Evolutionary conservation across 441 rosid species (phyloP).

Genomic region (Bruguiera hainesii): DNA sequence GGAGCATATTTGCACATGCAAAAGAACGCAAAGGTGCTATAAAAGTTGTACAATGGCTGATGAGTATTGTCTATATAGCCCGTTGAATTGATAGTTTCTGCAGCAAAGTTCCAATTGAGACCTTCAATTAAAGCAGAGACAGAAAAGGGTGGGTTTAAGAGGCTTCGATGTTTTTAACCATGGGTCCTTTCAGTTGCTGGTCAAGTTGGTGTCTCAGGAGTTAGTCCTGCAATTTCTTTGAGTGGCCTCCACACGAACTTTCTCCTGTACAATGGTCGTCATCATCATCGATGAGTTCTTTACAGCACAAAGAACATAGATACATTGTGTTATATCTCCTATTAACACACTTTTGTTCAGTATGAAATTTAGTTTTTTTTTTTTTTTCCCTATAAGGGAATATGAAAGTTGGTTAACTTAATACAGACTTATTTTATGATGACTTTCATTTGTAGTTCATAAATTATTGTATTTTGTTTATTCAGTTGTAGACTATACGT

Average conservation of each 20-base stretch:
- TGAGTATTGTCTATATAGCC: too few species aligned
- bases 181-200: background rate
- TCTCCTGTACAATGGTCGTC: slow-evolving; percentile 43
- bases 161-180: background rate
- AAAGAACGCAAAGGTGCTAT: too few species aligned
- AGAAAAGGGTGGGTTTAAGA: background rate
- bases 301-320: too few species aligned
- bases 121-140: background rate
- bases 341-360: too few species aligned
- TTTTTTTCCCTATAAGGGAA: too few species aligned
- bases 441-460: too few species aligned
- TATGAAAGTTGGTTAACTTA: too few species aligned
- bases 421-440: too few species aligned
- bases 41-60: too few species aligned
- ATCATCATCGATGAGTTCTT: background rate
- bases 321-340: background rate
- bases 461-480: background rate
- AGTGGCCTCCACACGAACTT: slow-evolving; percentile 84
- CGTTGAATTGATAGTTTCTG: background rate
- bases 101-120: background rate
- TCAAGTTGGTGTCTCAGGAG: slow-evolving; percentile 30
- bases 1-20: too few species aligned
- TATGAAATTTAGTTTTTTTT: too few species aligned
- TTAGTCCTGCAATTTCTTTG: slow-evolving; percentile 67
- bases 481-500: too few species aligned